Evolutionary conservation across 805 yeast genomes (phyloP).

Genomic region (Pichia pseudocactophila): DNA sequence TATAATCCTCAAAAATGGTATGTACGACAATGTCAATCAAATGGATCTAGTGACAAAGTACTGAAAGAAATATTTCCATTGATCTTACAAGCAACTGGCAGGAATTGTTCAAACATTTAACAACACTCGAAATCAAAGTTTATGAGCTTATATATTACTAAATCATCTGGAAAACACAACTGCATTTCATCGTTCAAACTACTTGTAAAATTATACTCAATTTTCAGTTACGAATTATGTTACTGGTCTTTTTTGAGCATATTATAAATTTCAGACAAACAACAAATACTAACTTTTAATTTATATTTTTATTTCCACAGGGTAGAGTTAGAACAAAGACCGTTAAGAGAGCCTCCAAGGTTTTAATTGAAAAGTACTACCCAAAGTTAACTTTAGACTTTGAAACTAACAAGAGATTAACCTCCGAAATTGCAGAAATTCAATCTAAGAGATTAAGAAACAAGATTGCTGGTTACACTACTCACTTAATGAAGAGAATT

Average conservation of each 20-base stretch:
- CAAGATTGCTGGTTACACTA: conserved; percentile 99
- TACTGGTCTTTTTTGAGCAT: background rate
- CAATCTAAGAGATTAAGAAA: conserved; percentile 99
- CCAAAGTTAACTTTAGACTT: conserved; percentile 99
- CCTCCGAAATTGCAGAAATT: conserved; percentile 96
- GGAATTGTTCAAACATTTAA: too few relatives aligned
- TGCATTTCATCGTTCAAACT: too few relatives aligned
- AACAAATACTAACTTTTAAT: conserved; percentile 9
- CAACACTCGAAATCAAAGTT: too few relatives aligned
- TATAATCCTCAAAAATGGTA: conserved; percentile 23
- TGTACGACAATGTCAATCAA: conserved; percentile 8
- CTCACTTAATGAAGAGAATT: conserved; percentile 99
- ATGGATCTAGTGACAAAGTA: background rate
- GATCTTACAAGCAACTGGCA: too few relatives aligned
- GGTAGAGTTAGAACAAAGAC: conserved; percentile 99
- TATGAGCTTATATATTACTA: too few relatives aligned
- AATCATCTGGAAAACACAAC: too few relatives aligned
- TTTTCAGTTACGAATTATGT: too few relatives aligned
- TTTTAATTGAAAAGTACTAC: conserved; percentile 98
- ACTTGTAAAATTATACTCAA: too few relatives aligned
- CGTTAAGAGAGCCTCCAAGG: conserved; percentile 99
- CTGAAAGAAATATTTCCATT: too few relatives aligned
- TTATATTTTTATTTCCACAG: conserved; percentile 33
- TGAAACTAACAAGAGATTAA: conserved; percentile 99
- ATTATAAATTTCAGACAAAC: background rate